Evolutionary conservation across 208 protist genomes (phyloP).

Genomic region (Leishmania amazonensis): DNA sequence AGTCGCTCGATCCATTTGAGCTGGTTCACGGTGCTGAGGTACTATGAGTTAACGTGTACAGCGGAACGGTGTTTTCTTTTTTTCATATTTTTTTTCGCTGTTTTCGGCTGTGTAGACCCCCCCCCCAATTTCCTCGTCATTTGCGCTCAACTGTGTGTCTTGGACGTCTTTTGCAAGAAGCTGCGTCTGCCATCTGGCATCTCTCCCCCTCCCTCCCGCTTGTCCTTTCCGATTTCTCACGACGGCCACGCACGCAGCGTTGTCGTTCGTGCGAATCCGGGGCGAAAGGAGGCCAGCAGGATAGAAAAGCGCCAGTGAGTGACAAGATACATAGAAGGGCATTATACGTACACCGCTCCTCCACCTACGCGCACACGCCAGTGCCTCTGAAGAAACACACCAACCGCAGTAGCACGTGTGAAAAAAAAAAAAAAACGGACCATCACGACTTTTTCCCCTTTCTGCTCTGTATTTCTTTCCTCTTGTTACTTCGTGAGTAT

Average conservation of each 20-base stretch:
- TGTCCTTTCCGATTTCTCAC: neutral
- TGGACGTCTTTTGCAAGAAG: neutral
- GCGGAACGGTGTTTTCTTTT: conserved; percentile 1
- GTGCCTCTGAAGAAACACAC: too few species aligned
- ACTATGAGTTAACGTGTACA: neutral
- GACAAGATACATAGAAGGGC: neutral
- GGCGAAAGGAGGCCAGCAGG: neutral
- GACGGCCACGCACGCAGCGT: neutral
- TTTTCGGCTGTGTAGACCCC: neutral
- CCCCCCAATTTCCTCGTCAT: neutral
- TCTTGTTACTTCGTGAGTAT: neutral
- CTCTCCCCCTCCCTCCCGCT: neutral
- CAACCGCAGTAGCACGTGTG: neutral
- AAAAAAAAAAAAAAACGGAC: neutral
- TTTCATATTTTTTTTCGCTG: conserved; percentile 11
- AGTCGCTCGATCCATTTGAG: neutral
- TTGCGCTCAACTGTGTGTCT: neutral
- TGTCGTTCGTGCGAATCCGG: neutral
- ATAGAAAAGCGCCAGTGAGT: neutral
- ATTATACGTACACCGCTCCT: neutral
- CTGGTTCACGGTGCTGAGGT: neutral
- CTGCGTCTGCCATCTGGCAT: neutral
- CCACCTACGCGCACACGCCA: neutral
- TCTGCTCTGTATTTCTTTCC: neutral
- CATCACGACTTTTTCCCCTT: neutral